phyloP scores from a whole-genome alignment of 495 filamentous ascomycete genomes.

The Penicillium bovifimosum region DNA sequence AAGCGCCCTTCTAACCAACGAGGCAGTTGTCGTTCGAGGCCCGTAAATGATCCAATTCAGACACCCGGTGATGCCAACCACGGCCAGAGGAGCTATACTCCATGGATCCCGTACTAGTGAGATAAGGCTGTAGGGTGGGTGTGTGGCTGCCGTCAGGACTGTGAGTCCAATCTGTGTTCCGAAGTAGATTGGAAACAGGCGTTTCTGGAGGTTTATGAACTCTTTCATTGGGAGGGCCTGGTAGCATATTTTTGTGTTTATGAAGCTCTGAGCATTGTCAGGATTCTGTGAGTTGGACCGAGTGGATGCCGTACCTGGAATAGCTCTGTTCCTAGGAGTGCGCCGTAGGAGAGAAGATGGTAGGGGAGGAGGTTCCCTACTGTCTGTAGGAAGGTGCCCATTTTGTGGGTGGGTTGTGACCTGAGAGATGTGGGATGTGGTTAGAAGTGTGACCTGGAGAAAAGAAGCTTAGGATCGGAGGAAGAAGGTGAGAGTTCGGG shows the following conservation, averaged over 20 bases:
- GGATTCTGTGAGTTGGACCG: not conserved
- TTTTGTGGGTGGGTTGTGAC: not conserved
- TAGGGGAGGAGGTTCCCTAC: conserved; percentile 29
- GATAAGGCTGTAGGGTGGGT: conserved; percentile 37
- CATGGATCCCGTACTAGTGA: conserved; percentile 29
- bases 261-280: conserved; percentile 33
- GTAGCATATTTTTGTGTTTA: conserved; percentile 49
- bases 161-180: conserved; percentile 38
- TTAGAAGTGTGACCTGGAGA: not conserved
- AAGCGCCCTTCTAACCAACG: conserved; percentile 40
- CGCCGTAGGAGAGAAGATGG: conserved; percentile 48
- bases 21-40: conserved; percentile 38
- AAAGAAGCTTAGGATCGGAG: not conserved
- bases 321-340: conserved; percentile 47
- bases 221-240: conserved; percentile 39
- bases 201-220: conserved; percentile 48
- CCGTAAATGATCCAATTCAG: conserved; percentile 46
- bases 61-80: conserved; percentile 34
- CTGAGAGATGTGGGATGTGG: not conserved
- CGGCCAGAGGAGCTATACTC: conserved; percentile 33
- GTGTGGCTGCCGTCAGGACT: conserved; percentile 39
- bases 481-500: not conserved
- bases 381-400: conserved; percentile 14
- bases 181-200: conserved; percentile 53
- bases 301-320: conserved; percentile 34